A percentile compares a stretch with the other conserved stretches of the same genome.
phyloP scores from a whole-genome alignment of 164 flowering plant genomes.

The Vitis vinifera region ASM3070453v1 NC_081817.1:3935501-3936000 shows the following conservation, averaged over 20 bases:
- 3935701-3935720: background rate
- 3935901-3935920: conserved; percentile 11
- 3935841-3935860: conserved; percentile 6
- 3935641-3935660: conserved; percentile 20
- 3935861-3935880: conserved; percentile 12
- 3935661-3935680: conserved; percentile 18
- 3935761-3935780: background rate
- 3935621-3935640: conserved; percentile 18
- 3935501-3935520: background rate
- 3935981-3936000: background rate
- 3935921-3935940: background rate
- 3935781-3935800: background rate
- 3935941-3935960: background rate
- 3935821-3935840: background rate
- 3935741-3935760: too few relatives aligned
- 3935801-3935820: conserved; percentile 7
- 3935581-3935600: too few relatives aligned
- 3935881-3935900: conserved; percentile 18
- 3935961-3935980: background rate
- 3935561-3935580: too few relatives aligned
- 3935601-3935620: too few relatives aligned
- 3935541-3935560: too few relatives aligned
- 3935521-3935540: background rate
- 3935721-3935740: background rate
- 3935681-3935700: conserved; percentile 26